phyloP scores from a whole-genome alignment of 352 stramenopile species.

The Saprolegnia parasitica region DNA sequence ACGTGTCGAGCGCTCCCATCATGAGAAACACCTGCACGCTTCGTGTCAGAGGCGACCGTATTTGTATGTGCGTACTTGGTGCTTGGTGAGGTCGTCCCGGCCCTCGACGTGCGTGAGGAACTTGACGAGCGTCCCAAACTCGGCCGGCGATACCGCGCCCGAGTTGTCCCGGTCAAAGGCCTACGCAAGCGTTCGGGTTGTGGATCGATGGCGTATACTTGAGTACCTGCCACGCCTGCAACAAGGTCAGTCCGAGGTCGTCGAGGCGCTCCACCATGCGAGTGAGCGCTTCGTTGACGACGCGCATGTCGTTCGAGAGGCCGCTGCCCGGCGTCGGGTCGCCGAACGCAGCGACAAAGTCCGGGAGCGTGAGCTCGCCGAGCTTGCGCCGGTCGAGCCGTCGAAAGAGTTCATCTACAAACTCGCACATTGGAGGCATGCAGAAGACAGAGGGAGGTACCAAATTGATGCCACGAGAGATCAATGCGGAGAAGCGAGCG shows the following conservation, averaged over 20 bases:
- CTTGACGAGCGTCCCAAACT: constrained; percentile 45
- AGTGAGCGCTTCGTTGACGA: constrained; percentile 43
- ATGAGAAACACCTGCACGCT: constrained; percentile 39
- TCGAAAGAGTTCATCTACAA: constrained; percentile 39
- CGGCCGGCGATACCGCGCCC: constrained; percentile 43
- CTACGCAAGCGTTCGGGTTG: neutral
- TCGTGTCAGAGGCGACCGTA: too few species aligned
- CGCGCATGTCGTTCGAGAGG: constrained; percentile 38
- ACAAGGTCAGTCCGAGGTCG: constrained; percentile 42
- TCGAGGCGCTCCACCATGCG: constrained; percentile 45
- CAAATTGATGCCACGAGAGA: constrained; percentile 51
- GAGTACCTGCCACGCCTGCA: constrained; percentile 38
- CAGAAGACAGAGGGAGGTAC: neutral
- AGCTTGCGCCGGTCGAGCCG: constrained; percentile 39
- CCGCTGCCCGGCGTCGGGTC: constrained; percentile 28
- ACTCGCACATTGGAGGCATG: neutral
- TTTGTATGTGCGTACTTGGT: constrained; percentile 35
- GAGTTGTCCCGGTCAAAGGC: constrained; percentile 48
- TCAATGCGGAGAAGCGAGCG: constrained; percentile 36
- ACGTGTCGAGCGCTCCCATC: constrained; percentile 46
- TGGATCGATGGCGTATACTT: neutral
- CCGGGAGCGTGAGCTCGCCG: constrained; percentile 39
- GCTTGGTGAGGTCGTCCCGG: constrained; percentile 38
- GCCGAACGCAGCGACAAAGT: constrained; percentile 42
- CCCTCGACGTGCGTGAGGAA: constrained; percentile 35